Evolutionary conservation across 805 yeast species (phyloP).

Genomic region (Candida ipomoeae): DNA sequence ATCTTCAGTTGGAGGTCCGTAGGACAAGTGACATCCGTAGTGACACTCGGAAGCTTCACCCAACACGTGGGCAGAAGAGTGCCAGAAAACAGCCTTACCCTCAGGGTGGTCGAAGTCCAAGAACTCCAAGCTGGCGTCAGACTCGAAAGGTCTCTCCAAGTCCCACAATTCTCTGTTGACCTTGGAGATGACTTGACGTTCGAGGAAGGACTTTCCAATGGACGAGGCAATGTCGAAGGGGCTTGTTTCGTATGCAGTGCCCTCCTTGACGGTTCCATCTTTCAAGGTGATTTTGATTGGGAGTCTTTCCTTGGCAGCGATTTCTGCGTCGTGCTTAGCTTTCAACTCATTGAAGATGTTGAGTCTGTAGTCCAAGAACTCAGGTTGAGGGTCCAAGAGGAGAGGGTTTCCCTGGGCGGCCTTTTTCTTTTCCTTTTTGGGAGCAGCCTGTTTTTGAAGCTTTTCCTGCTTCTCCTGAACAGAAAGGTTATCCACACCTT

Average conservation of each 20-base stretch:
- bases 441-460: slow-evolving; percentile 10
- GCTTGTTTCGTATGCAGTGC: slow-evolving; percentile 81
- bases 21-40: slow-evolving; percentile 81
- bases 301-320: slow-evolving; percentile 53
- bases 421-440: slow-evolving; percentile 40
- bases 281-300: slow-evolving; percentile 77
- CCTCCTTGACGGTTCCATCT: slow-evolving; percentile 79
- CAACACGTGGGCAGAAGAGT: slow-evolving; percentile 94
- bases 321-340: slow-evolving; percentile 67
- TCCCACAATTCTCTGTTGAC: slow-evolving; percentile 91
- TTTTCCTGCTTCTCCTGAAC: slow-evolving; percentile 13
- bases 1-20: slow-evolving; percentile 96
- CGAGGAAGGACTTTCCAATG: slow-evolving; percentile 84
- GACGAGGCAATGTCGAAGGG: slow-evolving; percentile 81
- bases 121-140: slow-evolving; percentile 63
- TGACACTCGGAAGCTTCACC: slow-evolving; percentile 99
- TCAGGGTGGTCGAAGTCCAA: slow-evolving; percentile 91
- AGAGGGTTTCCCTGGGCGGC: slow-evolving; percentile 40
- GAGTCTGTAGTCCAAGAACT: slow-evolving; percentile 74
- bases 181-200: slow-evolving; percentile 86
- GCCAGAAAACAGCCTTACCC: slow-evolving; percentile 97
- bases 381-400: slow-evolving; percentile 73
- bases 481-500: slow-evolving; percentile 18
- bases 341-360: slow-evolving; percentile 75
- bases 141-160: slow-evolving; percentile 87